A percentile compares a stretch with the other conserved stretches of the same genome.
Evolutionary conservation across 257 asterid genomes (phyloP).

Genomic region (Solanum medicagineum): DNA sequence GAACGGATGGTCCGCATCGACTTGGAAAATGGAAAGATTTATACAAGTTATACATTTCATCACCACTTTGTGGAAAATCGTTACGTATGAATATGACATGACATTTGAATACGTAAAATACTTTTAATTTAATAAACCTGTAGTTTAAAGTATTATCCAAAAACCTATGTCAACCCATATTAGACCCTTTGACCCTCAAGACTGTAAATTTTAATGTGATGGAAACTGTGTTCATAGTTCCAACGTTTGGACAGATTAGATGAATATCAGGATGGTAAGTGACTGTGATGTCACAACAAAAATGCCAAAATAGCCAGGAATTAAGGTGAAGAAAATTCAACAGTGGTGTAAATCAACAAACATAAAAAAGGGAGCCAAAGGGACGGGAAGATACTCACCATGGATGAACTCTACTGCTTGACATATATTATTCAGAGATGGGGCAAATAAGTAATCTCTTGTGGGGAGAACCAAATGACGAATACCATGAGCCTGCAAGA

Average conservation of each 20-base stretch:
- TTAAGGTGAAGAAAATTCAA: not conserved
- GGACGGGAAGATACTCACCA: constrained; percentile 4
- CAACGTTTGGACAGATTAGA: not conserved
- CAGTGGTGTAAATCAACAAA: not conserved
- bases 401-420: constrained; percentile 37
- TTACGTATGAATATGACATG: not conserved
- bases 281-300: not conserved
- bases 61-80: too few relatives aligned
- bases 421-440: constrained; percentile 24
- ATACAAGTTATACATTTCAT: too few relatives aligned
- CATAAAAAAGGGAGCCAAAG: not conserved
- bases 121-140: not conserved
- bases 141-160: not conserved
- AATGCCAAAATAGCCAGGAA: not conserved
- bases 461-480: constrained; percentile 36
- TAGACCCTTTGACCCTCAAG: not conserved
- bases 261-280: not conserved
- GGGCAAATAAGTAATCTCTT: constrained; percentile 42
- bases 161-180: not conserved
- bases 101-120: not conserved
- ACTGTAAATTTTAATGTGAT: not conserved
- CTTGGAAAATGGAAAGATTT: too few relatives aligned
- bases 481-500: constrained; percentile 28
- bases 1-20: too few relatives aligned
- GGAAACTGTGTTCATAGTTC: not conserved